These are phyloP conservation scores for Aspergillus fischeri DNA, from an alignment of 2,329 filamentous ascomycete genomes.

Conservation along the genomic window DNA sequence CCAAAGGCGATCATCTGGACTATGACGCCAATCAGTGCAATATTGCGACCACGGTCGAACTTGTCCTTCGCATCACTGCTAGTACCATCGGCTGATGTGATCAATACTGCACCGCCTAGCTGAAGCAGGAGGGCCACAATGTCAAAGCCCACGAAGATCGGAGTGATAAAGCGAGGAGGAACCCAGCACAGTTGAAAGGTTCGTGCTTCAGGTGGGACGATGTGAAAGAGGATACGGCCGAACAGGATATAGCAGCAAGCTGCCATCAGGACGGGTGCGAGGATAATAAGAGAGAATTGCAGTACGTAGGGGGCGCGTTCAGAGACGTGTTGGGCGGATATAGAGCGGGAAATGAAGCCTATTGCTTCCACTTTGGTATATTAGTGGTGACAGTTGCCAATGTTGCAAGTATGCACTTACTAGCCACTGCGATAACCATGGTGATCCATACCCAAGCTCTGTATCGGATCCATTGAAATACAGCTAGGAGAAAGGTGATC, in stretches of 20 bases:
- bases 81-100: constrained; percentile 31
- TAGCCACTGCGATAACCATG: constrained; percentile 30
- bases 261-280: constrained; percentile 40
- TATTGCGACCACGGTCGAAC: constrained; percentile 33
- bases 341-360: constrained; percentile 32
- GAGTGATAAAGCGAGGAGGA: constrained; percentile 30
- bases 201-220: constrained; percentile 31
- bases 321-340: constrained; percentile 24
- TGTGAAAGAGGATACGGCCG: constrained; percentile 37
- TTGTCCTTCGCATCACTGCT: constrained; percentile 21
- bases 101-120: constrained; percentile 35
- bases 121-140: constrained; percentile 39
- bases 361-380: constrained; percentile 34
- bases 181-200: constrained; percentile 38
- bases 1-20: constrained; percentile 46
- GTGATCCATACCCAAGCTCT: constrained; percentile 29
- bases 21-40: constrained; percentile 41
- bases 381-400: background rate
- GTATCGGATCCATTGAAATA: constrained; percentile 31
- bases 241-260: constrained; percentile 39
- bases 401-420: constrained; percentile 14
- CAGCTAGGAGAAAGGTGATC: constrained; percentile 20
- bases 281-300: constrained; percentile 37
- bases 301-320: constrained; percentile 28
- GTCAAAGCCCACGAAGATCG: constrained; percentile 42